A percentile compares a stretch with the other conserved stretches of the same genome.
phyloP scores from a whole-genome alignment of 805 yeast species.

The Brettanomyces custersianus region DNA sequence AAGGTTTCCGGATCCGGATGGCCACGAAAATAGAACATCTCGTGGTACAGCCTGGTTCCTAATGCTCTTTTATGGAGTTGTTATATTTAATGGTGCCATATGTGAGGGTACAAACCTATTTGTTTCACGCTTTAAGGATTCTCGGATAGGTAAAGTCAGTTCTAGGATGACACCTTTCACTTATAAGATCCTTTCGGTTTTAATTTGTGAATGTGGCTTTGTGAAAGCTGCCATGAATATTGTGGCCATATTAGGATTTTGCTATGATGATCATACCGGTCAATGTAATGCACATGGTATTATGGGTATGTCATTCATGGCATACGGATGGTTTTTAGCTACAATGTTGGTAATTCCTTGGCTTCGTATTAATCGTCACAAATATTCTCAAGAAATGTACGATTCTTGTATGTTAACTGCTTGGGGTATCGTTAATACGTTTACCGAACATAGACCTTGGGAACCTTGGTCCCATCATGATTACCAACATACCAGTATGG shows the following conservation, averaged over 20 bases:
- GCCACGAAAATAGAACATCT: slow-evolving; percentile 60
- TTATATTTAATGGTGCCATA: slow-evolving; percentile 46
- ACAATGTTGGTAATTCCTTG: slow-evolving; percentile 66
- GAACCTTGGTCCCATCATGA: slow-evolving; percentile 91
- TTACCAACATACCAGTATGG: slow-evolving; percentile 94
- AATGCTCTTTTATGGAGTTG: slow-evolving; percentile 33
- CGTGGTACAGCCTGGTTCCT: slow-evolving; percentile 63
- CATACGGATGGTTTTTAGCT: slow-evolving; percentile 66
- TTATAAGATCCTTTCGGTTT: slow-evolving; percentile 39
- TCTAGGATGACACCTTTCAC: slow-evolving; percentile 23
- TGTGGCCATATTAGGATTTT: slow-evolving; percentile 78
- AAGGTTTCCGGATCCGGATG: slow-evolving; percentile 54
- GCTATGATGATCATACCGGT: slow-evolving; percentile 76
- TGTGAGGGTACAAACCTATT: slow-evolving; percentile 40
- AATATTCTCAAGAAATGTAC: slow-evolving; percentile 72
- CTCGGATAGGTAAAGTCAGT: slow-evolving; percentile 30
- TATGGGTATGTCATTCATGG: slow-evolving; percentile 85
- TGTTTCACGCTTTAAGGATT: slow-evolving; percentile 22
- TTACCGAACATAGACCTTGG: slow-evolving; percentile 91
- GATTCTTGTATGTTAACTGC: slow-evolving; percentile 72
- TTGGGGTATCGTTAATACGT: slow-evolving; percentile 93
- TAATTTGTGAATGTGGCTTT: slow-evolving; percentile 57
- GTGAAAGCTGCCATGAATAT: slow-evolving; percentile 75
- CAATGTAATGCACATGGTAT: slow-evolving; percentile 96
- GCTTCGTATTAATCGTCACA: slow-evolving; percentile 45